Base-by-base conservation (phyloP, 2,329 filamentous ascomycete genomes). In the Penicillium concentricum region DNA sequence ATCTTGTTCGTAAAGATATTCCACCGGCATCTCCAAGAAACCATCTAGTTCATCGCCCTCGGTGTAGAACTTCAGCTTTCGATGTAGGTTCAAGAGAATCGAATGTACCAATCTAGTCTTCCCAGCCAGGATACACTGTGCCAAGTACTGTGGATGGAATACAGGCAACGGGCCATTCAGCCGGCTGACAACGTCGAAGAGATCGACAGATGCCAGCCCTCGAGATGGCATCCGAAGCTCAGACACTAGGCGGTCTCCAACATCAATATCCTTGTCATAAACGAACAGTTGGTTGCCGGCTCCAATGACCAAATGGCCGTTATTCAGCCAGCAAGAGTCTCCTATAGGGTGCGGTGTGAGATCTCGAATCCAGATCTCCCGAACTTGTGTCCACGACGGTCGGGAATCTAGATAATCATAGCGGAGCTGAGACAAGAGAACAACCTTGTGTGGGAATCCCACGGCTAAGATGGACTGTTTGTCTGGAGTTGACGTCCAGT, bases 401-500 rank as follows among this genome's bases (percentile, higher is more conserved):
- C 89, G 89, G 59, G 90, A 88, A 67, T 92, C 91, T 18, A 96
- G 80, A 70, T 96, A 96, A 73, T 96, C 91, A 69, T 94, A 97
- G 13, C 92, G 88, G 77, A 96, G 87, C 69, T 97, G 92, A 6
- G 89, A 88, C 26, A 96, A 82, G 2, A 97, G 80, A 30, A 95
- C 76, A 5, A 97, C 88, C 55, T 89, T 86, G 62, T 92, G 90
- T n/a, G 88, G 87, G 68, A 96, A 96, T 0, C 92, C 92, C n/a
- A 97, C 90, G 1, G 92, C 91, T 20, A 97, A 79, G 54, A 97
- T 92, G 1, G 90, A 93, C 68, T 96, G 91, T 47, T 86, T 87
- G 71, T 96, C 91, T 0, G 91, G 91, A 0, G 92, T 96, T 3
- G 90, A 93, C 0, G 92, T 93, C 93, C 93, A 97, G 72, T 96